Evolutionary conservation across 106 monocot species (phyloP).

Genomic region (Acorus gramineus): DNA sequence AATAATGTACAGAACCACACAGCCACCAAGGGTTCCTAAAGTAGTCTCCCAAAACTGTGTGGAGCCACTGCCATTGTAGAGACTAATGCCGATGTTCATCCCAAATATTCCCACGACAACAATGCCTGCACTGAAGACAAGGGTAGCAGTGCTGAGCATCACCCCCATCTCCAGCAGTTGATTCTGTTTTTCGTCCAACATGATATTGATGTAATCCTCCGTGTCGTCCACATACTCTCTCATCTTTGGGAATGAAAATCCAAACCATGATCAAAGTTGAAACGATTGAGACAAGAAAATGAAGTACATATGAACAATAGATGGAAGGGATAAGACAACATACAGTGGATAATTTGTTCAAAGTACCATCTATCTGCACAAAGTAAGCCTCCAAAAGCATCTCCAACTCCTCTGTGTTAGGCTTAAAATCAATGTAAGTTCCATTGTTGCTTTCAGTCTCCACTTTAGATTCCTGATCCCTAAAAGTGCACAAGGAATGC

Average conservation of each 20-base stretch:
- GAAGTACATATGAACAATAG: too few species aligned
- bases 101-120: conserved; percentile 10
- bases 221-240: conserved; percentile 10
- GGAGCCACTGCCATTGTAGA: background rate
- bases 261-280: too few species aligned
- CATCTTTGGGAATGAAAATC: background rate
- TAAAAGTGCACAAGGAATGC: too few species aligned
- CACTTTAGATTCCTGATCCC: too few species aligned
- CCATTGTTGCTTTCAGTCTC: too few species aligned
- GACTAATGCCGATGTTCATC: conserved; percentile 4
- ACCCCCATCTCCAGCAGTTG: conserved; percentile 3
- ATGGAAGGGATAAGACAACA: too few species aligned
- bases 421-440: too few species aligned
- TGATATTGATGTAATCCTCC: conserved; percentile 11
- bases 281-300: too few species aligned
- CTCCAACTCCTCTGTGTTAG: too few species aligned
- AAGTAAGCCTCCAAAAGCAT: too few species aligned
- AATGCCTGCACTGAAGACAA: conserved; percentile 1
- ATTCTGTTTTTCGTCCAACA: conserved; percentile 6
- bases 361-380: too few species aligned
- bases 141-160: background rate
- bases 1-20: conserved; percentile 12
- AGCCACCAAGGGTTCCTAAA: conserved; percentile 8
- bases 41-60: background rate
- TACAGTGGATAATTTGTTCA: too few species aligned